Evolutionary conservation across 306 rosid genomes (phyloP).

Genomic region (Vigna mungo): DNA sequence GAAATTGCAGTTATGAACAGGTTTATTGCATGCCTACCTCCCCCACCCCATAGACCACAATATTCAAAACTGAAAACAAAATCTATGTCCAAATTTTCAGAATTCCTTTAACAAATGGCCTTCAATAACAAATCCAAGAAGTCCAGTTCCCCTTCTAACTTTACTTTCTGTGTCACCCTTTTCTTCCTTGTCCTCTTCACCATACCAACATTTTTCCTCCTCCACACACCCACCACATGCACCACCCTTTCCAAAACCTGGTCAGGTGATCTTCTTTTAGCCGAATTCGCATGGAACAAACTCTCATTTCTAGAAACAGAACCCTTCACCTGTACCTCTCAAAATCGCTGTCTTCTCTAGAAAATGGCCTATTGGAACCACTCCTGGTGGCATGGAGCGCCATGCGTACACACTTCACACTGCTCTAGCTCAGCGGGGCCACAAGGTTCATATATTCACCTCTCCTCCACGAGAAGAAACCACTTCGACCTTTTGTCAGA

Average conservation of each 20-base stretch:
- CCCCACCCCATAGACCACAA: constrained; percentile 19
- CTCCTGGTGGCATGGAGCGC: constrained; percentile 98
- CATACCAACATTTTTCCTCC: constrained; percentile 72
- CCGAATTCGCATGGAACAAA: constrained; percentile 86
- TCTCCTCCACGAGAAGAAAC: constrained; percentile 59
- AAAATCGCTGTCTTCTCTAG: constrained; percentile 90
- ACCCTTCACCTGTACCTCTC: constrained; percentile 54
- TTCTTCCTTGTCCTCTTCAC: constrained; percentile 80
- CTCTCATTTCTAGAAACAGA: constrained; percentile 55
- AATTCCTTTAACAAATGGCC: constrained; percentile 61
- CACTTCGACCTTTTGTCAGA: constrained; percentile 23
- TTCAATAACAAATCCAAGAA: constrained; percentile 65
- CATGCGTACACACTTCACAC: constrained; percentile 91
- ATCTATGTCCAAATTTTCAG: constrained; percentile 36
- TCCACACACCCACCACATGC: constrained; percentile 70
- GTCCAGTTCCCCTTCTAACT: constrained; percentile 50
- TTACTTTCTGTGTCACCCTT: constrained; percentile 68
- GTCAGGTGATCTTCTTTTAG: constrained; percentile 80
- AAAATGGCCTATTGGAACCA: constrained; percentile 87
- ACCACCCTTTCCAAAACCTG: constrained; percentile 58
- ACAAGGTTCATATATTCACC: constrained; percentile 85
- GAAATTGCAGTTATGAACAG: neutral
- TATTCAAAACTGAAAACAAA: constrained; percentile 30
- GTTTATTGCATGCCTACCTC: constrained; percentile 59
- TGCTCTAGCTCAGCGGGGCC: constrained; percentile 80